Percentiles rank a stretch among this genome's conserved stretches.
Conservation (phyloP, 1,139 yeast genomes). For the Saccharomyces pastorianus region DNA sequence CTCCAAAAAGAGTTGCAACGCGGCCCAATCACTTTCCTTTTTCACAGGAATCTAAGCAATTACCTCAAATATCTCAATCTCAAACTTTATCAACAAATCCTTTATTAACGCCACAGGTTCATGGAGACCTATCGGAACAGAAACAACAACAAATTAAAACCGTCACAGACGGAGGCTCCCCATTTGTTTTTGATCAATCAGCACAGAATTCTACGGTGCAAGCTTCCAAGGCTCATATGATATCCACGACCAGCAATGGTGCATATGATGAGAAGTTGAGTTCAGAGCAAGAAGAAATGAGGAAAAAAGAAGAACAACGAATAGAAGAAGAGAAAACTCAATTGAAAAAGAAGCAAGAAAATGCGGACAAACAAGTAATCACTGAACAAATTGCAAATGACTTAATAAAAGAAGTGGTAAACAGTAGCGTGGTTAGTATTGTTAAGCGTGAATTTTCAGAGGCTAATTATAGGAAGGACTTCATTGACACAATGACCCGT, state of each 20-base stretch:
- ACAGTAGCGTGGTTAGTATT: constrained; percentile 9
- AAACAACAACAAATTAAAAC: background rate
- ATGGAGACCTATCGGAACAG: background rate
- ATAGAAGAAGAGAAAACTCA: background rate
- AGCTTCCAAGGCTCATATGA: background rate
- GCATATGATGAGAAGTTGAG: background rate
- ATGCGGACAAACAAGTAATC: constrained; percentile 22
- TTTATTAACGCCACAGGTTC: background rate
- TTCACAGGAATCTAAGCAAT: background rate
- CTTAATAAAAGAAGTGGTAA: constrained; percentile 33
- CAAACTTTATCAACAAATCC: background rate
- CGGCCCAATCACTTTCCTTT: background rate
- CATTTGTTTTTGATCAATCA: background rate
- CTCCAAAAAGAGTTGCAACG: background rate
- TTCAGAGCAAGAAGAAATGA: background rate
- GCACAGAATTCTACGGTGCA: background rate
- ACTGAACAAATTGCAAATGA: constrained; percentile 28
- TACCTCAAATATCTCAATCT: background rate
- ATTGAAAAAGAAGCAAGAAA: constrained; percentile 8
- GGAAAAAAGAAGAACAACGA: background rate
- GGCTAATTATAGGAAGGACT: background rate
- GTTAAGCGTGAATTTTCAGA: background rate
- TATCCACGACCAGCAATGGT: background rate
- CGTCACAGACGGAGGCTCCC: background rate
- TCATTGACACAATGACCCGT: constrained; percentile 29